Conservation (phyloP, 495 filamentous ascomycete genomes). For the Tuber melanosporum region DNA sequence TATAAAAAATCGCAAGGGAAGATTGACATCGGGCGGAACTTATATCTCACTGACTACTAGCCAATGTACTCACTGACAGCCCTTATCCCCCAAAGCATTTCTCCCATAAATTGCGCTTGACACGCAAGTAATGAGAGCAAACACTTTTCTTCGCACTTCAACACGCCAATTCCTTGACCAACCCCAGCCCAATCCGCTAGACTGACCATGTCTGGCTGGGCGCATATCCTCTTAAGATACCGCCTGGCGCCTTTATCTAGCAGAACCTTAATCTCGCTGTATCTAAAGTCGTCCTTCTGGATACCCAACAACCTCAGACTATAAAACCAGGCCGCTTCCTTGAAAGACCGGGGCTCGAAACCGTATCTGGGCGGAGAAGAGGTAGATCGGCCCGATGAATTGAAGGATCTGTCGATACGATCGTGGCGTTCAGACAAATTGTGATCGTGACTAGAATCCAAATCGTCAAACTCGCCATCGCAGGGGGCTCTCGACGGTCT, state of each 20-base stretch:
- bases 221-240: constrained; percentile 34
- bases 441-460: constrained; percentile 7
- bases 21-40: not conserved
- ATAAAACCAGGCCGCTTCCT: constrained; percentile 36
- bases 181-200: constrained; percentile 30
- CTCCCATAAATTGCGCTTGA: constrained; percentile 36
- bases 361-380: constrained; percentile 29
- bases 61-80: constrained; percentile 38
- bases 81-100: constrained; percentile 34
- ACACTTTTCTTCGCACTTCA: constrained; percentile 35
- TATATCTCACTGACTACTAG: constrained; percentile 17
- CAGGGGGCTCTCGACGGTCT: not conserved
- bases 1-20: constrained; percentile 21
- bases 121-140: constrained; percentile 29
- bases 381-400: constrained; percentile 29
- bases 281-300: constrained; percentile 34
- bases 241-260: constrained; percentile 32
- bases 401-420: constrained; percentile 30
- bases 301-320: constrained; percentile 32
- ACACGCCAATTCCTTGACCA: constrained; percentile 27
- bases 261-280: constrained; percentile 33
- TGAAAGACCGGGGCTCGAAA: constrained; percentile 31
- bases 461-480: constrained; percentile 21
- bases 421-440: constrained; percentile 19
- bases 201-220: constrained; percentile 36